Evolutionary conservation across 2,329 filamentous ascomycete genomes (phyloP).

Genomic region (Diatrype stigma): DNA sequence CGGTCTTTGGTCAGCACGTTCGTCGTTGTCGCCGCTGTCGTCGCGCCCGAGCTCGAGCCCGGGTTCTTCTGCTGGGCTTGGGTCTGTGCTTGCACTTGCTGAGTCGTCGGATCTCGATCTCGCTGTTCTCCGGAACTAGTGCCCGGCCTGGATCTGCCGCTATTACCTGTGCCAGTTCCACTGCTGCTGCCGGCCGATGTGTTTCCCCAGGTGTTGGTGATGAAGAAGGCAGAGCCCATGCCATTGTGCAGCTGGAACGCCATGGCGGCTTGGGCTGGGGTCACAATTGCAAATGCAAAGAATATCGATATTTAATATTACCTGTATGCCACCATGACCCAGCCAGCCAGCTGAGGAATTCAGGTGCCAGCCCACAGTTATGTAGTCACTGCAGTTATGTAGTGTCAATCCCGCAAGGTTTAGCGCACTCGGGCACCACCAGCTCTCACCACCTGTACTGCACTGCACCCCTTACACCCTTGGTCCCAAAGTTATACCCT

Average conservation of each 20-base stretch:
- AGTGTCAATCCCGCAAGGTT: neutral
- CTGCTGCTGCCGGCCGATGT: slow-evolving; percentile 5
- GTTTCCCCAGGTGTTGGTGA: slow-evolving; percentile 27
- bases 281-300: neutral
- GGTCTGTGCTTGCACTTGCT: slow-evolving; percentile 1
- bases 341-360: neutral
- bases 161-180: slow-evolving; percentile 1
- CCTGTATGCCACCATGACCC: neutral
- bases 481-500: too few species aligned
- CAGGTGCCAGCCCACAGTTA: too few species aligned
- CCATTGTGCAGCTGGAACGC: slow-evolving; percentile 1
- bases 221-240: slow-evolving; percentile 18
- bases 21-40: slow-evolving; percentile 11
- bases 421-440: neutral
- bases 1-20: slow-evolving; percentile 40
- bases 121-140: slow-evolving; percentile 31
- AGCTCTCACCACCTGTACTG: too few species aligned
- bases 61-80: neutral
- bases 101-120: slow-evolving; percentile 5
- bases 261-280: too few species aligned
- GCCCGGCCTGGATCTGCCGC: slow-evolving; percentile 28
- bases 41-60: neutral
- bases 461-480: too few species aligned
- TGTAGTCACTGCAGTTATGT: too few species aligned
- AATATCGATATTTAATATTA: neutral